A percentile compares a stretch with the other conserved stretches of the same genome.
Conservation (phyloP, 441 rosid genomes). For the Lepidium campestre region DNA sequence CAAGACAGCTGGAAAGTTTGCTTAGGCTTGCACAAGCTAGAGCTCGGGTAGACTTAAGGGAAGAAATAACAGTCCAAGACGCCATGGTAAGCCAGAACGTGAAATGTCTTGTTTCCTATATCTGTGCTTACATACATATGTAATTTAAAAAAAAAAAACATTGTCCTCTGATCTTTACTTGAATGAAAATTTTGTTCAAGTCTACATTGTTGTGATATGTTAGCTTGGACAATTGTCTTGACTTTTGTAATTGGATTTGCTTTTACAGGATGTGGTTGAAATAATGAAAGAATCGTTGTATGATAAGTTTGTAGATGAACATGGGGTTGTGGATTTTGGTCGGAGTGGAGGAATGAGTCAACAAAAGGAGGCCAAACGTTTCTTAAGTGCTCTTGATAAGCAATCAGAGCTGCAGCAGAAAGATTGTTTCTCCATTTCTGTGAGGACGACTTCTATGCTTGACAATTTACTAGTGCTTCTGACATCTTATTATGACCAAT, state of each 20-base stretch:
- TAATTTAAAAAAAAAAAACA: too few relatives aligned
- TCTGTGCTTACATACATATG: neutral
- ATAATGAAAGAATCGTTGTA: conserved; percentile 95
- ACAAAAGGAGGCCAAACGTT: conserved; percentile 94
- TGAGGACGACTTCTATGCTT: conserved; percentile 32
- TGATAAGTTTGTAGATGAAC: conserved; percentile 89
- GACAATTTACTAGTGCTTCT: conserved; percentile 9
- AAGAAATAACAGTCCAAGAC: conserved; percentile 87
- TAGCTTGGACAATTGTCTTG: conserved; percentile 1
- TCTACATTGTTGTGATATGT: conserved; percentile 1
- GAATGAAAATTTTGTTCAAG: neutral
- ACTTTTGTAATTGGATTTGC: conserved; percentile 6
- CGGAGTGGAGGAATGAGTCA: conserved; percentile 99
- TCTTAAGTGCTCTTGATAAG: conserved; percentile 85
- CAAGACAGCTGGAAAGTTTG: conserved; percentile 94
- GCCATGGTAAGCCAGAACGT: conserved; percentile 48
- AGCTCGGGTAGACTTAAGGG: conserved; percentile 92
- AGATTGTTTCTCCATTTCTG: conserved; percentile 85
- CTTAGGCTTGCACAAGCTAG: conserved; percentile 94
- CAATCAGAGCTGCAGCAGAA: conserved; percentile 89
- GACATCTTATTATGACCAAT: neutral
- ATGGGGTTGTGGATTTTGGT: conserved; percentile 89
- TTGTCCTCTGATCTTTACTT: neutral
- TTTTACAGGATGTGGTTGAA: conserved; percentile 87
- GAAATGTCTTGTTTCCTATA: neutral